Evolutionary conservation across 2,329 filamentous ascomycete species (phyloP).

Genomic region (Thelonectria blattea): DNA sequence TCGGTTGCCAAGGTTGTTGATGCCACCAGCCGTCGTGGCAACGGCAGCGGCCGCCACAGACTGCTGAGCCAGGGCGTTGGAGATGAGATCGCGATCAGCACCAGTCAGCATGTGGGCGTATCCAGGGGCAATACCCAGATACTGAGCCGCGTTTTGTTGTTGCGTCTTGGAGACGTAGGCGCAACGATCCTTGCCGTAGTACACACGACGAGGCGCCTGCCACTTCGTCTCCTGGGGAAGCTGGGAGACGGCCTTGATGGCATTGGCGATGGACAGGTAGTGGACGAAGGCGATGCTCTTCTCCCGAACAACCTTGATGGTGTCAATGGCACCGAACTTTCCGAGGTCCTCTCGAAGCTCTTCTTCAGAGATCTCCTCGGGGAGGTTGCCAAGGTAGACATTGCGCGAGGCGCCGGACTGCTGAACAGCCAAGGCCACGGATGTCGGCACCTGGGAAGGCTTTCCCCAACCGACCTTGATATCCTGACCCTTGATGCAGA

Average conservation of each 20-base stretch:
- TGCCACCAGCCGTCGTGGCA: slow-evolving; percentile 92
- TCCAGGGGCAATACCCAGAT: slow-evolving; percentile 93
- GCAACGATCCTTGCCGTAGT: slow-evolving; percentile 98
- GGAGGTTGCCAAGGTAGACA: slow-evolving; percentile 92
- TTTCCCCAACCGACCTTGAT: slow-evolving; percentile 99
- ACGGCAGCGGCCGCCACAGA: slow-evolving; percentile 96
- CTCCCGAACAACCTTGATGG: slow-evolving; percentile 95
- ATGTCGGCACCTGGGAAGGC: slow-evolving; percentile 96
- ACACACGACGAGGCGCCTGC: slow-evolving; percentile 93
- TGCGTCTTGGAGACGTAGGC: slow-evolving; percentile 99
- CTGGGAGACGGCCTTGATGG: slow-evolving; percentile 96
- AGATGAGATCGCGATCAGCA: slow-evolving; percentile 95
- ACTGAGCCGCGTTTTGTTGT: slow-evolving; percentile 98
- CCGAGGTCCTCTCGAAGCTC: slow-evolving; percentile 93
- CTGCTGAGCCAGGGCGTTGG: slow-evolving; percentile 93
- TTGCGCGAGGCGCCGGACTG: slow-evolving; percentile 97
- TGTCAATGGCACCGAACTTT: slow-evolving; percentile 96
- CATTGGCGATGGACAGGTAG: slow-evolving; percentile 95
- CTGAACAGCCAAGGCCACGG: slow-evolving; percentile 95
- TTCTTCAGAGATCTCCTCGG: slow-evolving; percentile 88
- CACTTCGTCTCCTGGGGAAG: slow-evolving; percentile 96
- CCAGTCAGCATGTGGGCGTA: slow-evolving; percentile 97
- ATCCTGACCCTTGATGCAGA: slow-evolving; percentile 97
- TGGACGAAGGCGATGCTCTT: slow-evolving; percentile 98
- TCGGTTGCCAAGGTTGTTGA: slow-evolving; percentile 96